Evolutionary conservation across 805 yeast species (phyloP).

Genomic region (Millerago galiae): DNA sequence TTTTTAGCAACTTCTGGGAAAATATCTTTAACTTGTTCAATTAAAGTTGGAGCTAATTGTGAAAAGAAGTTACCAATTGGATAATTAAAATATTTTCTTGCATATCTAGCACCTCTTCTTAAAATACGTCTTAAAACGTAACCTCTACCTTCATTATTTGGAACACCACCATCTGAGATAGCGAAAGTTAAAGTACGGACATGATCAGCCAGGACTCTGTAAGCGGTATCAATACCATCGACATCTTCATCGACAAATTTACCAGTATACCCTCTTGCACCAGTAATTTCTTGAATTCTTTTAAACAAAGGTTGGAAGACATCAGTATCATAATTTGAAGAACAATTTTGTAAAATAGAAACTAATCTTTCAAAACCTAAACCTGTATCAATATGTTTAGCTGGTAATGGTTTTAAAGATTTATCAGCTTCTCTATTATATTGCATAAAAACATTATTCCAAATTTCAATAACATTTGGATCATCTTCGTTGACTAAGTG

Average conservation of each 20-base stretch:
- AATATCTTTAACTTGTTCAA: conserved; percentile 76
- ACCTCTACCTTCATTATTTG: conserved; percentile 98
- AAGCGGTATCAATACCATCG: conserved; percentile 97
- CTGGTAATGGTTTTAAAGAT: conserved; percentile 76
- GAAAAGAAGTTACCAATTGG: conserved; percentile 95
- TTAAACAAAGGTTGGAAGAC: conserved; percentile 86
- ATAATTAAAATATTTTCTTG: conserved; percentile 90
- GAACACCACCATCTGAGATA: conserved; percentile 97
- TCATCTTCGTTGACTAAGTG: conserved; percentile 90
- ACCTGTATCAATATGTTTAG: conserved; percentile 96
- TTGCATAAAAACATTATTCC: conserved; percentile 98
- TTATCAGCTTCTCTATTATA: conserved; percentile 91
- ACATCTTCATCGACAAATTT: conserved; percentile 87
- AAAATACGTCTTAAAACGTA: conserved; percentile 94
- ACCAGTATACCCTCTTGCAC: conserved; percentile 87
- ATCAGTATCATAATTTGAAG: conserved; percentile 95
- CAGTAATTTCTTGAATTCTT: conserved; percentile 86
- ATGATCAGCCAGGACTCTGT: conserved; percentile 97
- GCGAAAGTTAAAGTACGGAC: conserved; percentile 96
- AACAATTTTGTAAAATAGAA: conserved; percentile 83
- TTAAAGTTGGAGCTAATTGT: conserved; percentile 85
- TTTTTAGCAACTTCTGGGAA: conserved; percentile 88
- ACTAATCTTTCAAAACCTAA: conserved; percentile 98
- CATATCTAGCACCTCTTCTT: conserved; percentile 97
- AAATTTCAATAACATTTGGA: conserved; percentile 94